A percentile compares a stretch with the other conserved stretches of the same genome.
phyloP scores from a whole-genome alignment of 2,329 filamentous ascomycete genomes.

The Aspergillus tubingensis region DNA sequence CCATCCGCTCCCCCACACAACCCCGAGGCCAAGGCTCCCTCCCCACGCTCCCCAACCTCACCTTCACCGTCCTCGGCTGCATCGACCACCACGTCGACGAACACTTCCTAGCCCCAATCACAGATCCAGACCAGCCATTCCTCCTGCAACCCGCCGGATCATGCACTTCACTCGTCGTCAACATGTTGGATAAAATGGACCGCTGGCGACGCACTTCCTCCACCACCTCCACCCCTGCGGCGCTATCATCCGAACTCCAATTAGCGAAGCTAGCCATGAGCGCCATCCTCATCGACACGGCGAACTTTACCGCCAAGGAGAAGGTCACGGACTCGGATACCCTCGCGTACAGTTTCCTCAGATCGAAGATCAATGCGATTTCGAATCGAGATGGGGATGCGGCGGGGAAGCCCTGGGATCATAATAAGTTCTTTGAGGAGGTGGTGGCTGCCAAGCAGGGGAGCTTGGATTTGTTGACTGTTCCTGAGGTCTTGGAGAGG shows the following conservation, averaged over 20 bases:
- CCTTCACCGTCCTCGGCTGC: constrained; percentile 52
- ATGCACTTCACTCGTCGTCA: constrained; percentile 59
- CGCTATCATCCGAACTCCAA: constrained; percentile 30
- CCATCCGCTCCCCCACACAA: constrained; percentile 47
- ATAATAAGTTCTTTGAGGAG: constrained; percentile 53
- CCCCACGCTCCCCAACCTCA: constrained; percentile 46
- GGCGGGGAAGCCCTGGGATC: constrained; percentile 41
- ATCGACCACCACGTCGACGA: constrained; percentile 68
- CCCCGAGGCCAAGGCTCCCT: constrained; percentile 50
- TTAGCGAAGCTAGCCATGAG: constrained; percentile 43
- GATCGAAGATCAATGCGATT: constrained; percentile 46
- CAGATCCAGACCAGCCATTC: constrained; percentile 47
- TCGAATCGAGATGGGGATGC: not conserved
- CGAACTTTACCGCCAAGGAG: constrained; percentile 46
- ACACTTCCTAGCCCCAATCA: constrained; percentile 48
- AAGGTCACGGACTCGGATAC: constrained; percentile 53
- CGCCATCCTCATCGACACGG: constrained; percentile 48
- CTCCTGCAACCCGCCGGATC: constrained; percentile 59
- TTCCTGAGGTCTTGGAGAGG: constrained; percentile 60
- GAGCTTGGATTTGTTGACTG: constrained; percentile 53
- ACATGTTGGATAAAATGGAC: constrained; percentile 50
- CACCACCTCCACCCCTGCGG: not conserved
- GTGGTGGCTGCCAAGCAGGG: constrained; percentile 58
- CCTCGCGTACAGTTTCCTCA: constrained; percentile 53
- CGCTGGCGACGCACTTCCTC: constrained; percentile 42